Conservation (phyloP, 441 rosid species). For the Cnidoscolus chayamansa region DNA sequence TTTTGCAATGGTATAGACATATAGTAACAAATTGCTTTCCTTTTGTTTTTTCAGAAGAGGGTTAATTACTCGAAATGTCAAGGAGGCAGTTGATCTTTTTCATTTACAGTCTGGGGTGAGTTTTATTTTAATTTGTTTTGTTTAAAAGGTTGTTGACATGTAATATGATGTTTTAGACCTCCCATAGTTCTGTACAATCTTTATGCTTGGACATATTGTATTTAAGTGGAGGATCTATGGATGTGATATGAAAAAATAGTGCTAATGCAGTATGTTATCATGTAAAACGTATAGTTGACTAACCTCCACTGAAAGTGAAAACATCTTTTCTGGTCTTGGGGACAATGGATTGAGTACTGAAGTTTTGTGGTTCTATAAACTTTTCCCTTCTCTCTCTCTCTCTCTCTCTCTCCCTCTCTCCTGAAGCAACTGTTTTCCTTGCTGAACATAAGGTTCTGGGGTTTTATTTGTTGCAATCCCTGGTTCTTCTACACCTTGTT, state of each 20-base stretch:
- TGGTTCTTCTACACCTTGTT: background rate
- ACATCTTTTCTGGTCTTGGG: background rate
- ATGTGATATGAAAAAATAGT: background rate
- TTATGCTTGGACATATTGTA: background rate
- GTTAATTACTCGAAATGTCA: slow-evolving; percentile 80
- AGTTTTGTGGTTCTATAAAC: background rate
- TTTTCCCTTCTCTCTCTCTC: background rate
- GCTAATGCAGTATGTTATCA: background rate
- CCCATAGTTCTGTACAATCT: background rate
- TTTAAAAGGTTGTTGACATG: background rate
- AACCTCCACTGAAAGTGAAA: background rate
- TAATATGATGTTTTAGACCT: background rate
- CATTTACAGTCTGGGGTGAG: slow-evolving; percentile 73
- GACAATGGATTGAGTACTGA: background rate
- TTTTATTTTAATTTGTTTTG: background rate
- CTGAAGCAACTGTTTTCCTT: background rate
- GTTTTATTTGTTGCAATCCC: background rate
- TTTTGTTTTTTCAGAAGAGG: slow-evolving; percentile 61
- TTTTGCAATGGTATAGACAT: background rate
- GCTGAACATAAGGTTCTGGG: background rate
- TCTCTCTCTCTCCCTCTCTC: no score
- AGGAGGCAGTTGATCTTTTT: slow-evolving; percentile 76
- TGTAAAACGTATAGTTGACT: background rate
- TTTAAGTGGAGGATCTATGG: background rate
- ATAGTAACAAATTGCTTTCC: background rate